Conservation (phyloP, 2,329 filamentous ascomycete genomes). For the Hypoxylon sp. region DNA sequence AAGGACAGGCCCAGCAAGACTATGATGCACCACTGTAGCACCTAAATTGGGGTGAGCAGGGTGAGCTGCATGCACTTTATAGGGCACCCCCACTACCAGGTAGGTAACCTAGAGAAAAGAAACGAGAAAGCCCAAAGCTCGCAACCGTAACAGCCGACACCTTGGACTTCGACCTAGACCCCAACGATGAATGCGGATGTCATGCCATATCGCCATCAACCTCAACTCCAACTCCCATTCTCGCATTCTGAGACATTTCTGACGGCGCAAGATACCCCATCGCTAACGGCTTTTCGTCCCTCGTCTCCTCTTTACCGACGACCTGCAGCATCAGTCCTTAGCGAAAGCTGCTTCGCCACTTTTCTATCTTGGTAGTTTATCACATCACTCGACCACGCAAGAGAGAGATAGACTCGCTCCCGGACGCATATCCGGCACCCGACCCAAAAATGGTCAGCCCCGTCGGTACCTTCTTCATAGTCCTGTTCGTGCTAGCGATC, state of each 20-base stretch:
- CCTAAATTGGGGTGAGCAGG: conserved; percentile 27
- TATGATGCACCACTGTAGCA: conserved; percentile 7
- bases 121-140: too few species aligned
- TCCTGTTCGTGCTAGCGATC: conserved; percentile 72
- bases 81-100: conserved; percentile 14
- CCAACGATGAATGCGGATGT: conserved; percentile 26
- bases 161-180: neutral
- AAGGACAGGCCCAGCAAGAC: conserved; percentile 19
- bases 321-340: conserved; percentile 6
- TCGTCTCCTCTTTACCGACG: conserved; percentile 40
- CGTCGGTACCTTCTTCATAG: conserved; percentile 77
- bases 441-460: conserved; percentile 60
- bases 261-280: conserved; percentile 26
- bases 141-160: conserved; percentile 1
- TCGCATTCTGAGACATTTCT: conserved; percentile 41
- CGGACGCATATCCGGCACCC: conserved; percentile 13
- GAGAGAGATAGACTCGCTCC: conserved; percentile 2
- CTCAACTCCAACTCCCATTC: conserved; percentile 43
- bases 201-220: conserved; percentile 33
- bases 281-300: conserved; percentile 18
- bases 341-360: conserved; percentile 20
- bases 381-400: neutral
- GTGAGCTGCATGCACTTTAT: conserved; percentile 16
- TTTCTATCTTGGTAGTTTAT: conserved; percentile 9
- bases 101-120: too few species aligned